Conservation (phyloP, 1,139 yeast species). For the Pichia sp. region DNA sequence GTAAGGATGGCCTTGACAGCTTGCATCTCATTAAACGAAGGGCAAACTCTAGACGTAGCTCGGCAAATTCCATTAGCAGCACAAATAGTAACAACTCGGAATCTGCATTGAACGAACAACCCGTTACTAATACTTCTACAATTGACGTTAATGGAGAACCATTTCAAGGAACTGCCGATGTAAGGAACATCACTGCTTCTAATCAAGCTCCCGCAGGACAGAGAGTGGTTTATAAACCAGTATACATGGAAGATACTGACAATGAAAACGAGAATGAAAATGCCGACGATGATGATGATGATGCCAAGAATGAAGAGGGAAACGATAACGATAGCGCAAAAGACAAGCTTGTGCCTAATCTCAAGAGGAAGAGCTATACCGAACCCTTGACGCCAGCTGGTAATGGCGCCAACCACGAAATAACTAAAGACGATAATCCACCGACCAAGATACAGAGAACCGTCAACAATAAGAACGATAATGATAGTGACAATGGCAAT, state of each 20-base stretch:
- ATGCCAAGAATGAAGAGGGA: background rate
- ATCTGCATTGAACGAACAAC: background rate
- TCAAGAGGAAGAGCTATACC: no score
- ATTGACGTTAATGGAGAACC: no score
- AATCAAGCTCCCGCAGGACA: no score
- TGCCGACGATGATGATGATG: background rate
- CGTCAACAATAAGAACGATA: background rate
- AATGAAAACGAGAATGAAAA: background rate
- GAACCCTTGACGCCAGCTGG: no score
- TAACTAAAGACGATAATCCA: no score
- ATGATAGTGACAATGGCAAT: background rate
- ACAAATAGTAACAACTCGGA: background rate
- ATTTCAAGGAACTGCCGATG: no score
- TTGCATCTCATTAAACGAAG: constrained; percentile 57
- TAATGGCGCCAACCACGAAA: no score
- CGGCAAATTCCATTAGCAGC: background rate
- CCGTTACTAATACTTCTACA: no score
- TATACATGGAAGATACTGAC: background rate
- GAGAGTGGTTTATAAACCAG: constrained; percentile 1
- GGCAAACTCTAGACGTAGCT: constrained; percentile 43
- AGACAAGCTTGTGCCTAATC: no score
- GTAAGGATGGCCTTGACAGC: constrained; percentile 55
- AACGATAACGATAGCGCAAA: background rate
- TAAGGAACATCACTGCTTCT: no score
- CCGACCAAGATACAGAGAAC: background rate